Evolutionary conservation across 139 green algal genomes (phyloP).

Genomic region (Closterium sp.): DNA sequence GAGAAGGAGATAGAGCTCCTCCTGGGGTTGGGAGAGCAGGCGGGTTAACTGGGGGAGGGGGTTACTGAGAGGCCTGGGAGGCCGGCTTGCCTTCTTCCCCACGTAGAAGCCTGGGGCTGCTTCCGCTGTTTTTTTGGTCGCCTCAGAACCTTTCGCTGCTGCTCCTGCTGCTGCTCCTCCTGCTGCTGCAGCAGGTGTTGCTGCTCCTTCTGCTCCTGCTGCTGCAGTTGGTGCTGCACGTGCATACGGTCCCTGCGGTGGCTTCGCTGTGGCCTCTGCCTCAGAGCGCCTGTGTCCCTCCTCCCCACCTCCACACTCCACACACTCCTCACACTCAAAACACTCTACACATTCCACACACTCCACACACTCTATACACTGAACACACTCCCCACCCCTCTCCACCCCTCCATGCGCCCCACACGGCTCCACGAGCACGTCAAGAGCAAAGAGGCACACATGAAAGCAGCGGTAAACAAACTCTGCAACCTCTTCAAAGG

Average conservation of each 20-base stretch:
- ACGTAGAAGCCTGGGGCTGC: background rate
- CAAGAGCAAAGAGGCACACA: background rate
- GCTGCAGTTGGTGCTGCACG: background rate
- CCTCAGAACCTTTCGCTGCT: too few relatives aligned
- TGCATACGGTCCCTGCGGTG: background rate
- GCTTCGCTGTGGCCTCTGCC: background rate
- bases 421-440: background rate
- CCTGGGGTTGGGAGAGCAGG: background rate
- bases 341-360: too few relatives aligned
- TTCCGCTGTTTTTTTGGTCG: too few relatives aligned
- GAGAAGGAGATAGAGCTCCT: background rate
- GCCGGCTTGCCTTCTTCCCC: background rate
- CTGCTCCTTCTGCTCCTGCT: too few relatives aligned
- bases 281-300: background rate
- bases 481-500: slow-evolving; percentile 24
- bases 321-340: too few relatives aligned
- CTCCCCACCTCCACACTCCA: background rate
- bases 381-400: background rate
- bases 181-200: too few relatives aligned
- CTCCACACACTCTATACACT: background rate
- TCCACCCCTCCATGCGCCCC: background rate
- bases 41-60: background rate
- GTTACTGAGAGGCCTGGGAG: background rate
- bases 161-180: too few relatives aligned
- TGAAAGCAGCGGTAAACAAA: background rate